phyloP scores from a whole-genome alignment of 352 stramenopile species.

The Poterioochromonas sp. region DNA sequence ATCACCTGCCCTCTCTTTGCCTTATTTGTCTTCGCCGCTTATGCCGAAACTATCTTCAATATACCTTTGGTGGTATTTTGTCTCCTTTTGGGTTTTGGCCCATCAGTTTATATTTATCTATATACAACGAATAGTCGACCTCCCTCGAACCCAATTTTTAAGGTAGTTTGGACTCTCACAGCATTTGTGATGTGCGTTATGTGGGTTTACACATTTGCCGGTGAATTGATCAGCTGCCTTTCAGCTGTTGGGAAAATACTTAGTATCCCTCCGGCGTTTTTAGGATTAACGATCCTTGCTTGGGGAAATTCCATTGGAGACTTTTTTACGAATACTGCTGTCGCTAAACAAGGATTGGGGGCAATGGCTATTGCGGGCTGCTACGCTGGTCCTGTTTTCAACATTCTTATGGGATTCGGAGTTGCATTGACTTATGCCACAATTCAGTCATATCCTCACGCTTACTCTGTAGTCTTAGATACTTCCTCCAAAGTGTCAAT shows the following conservation, averaged over 20 bases:
- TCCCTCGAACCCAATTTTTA: neutral
- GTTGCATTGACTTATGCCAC: neutral
- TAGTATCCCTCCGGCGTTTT: conserved; percentile 54
- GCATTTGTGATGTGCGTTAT: conserved; percentile 58
- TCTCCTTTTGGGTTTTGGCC: too few relatives aligned
- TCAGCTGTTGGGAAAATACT: conserved; percentile 43
- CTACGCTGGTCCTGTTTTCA: conserved; percentile 48
- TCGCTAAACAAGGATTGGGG: conserved; percentile 62
- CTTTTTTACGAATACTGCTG: conserved; percentile 68
- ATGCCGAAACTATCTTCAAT: too few relatives aligned
- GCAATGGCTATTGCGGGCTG: conserved; percentile 54
- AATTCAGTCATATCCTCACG: neutral
- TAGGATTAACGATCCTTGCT: conserved; percentile 71
- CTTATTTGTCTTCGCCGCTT: conserved; percentile 49
- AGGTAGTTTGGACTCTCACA: neutral
- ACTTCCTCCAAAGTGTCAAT: neutral
- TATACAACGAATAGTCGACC: conserved; percentile 21
- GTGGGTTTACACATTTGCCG: conserved; percentile 79
- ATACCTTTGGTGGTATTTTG: too few relatives aligned
- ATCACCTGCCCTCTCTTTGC: conserved; percentile 71
- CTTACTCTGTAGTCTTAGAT: neutral
- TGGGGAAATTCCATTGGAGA: conserved; percentile 76
- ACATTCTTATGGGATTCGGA: conserved; percentile 49
- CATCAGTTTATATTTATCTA: neutral
- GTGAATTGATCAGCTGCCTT: conserved; percentile 67